Evolutionary conservation across 2,329 filamentous ascomycete species (phyloP), one percentile per base, ranked within the genome.

Genomic region (Fusarium camptoceras): DNA sequence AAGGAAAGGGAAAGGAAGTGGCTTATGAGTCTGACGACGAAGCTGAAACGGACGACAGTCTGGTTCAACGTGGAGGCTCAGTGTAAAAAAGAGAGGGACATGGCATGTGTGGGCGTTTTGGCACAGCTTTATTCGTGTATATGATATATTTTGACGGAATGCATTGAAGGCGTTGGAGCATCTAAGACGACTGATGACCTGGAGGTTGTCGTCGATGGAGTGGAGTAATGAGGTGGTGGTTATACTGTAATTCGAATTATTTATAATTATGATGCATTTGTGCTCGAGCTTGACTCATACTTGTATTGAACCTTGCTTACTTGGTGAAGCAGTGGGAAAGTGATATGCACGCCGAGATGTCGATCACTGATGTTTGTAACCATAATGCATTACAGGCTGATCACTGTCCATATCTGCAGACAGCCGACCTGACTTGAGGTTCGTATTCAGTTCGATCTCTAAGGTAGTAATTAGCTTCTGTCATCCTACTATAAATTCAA

Each of bases 1-100:
- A 83, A 74, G 81, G 81, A 3, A 88, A 88, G 72, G 85, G 83
- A 3, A 87, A 86, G 71, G 82, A 82, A 54, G 75, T 83, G 14
- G 77, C 76, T 14, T 78, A 78, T 31, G 79, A 78, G 41, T 78
- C 77, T 15, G 80, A 80, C 18, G 80, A 80, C 20, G 79, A 79
- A 41, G 78, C 66, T 15, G 78, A 78, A 31, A 75, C 64, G 18
- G 76, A 76, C 30, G 76, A 76, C 18, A 75, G 69, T 44, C 61
- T 75, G 28, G 67, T 76, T 22, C 70, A 75, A 62, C 81, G 76
- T 64, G 82, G 82, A 43, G 84, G 82, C 68, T 86, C 85, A 22
- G 75, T 84, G 59, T 86, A 70, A 68, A 66, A 65, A 27, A 43
- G 67, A 48, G n/a, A 24, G 37, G 22, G 42, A 34, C 44, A 53